Conservation (phyloP, 2,329 filamentous ascomycete genomes). For the Fusarium sororula region DNA sequence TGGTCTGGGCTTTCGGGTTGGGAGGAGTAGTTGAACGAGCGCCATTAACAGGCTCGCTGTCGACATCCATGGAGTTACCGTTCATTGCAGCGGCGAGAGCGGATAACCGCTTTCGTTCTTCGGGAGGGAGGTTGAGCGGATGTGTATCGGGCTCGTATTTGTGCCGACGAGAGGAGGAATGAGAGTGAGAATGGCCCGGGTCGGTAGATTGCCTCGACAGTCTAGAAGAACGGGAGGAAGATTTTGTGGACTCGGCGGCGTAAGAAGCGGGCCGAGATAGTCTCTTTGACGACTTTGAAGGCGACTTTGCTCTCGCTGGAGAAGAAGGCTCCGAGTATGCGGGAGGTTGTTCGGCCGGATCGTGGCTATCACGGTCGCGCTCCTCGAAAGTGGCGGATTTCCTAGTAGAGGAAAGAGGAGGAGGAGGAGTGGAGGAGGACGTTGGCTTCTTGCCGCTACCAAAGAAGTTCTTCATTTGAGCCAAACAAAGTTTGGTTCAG, state of each 20-base stretch:
- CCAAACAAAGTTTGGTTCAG: slow-evolving; percentile 36
- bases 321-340: slow-evolving; percentile 49
- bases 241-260: slow-evolving; percentile 43
- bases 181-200: slow-evolving; percentile 53
- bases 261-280: slow-evolving; percentile 46
- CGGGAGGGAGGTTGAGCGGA: slow-evolving; percentile 88
- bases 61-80: slow-evolving; percentile 78
- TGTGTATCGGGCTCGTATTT: slow-evolving; percentile 77
- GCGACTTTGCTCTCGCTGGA: slow-evolving; percentile 51
- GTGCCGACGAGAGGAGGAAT: slow-evolving; percentile 56
- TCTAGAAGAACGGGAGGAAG: slow-evolving; percentile 54
- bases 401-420: slow-evolving; percentile 46
- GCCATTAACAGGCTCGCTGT: slow-evolving; percentile 68
- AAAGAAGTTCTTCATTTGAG: slow-evolving; percentile 63
- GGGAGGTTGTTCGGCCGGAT: slow-evolving; percentile 46
- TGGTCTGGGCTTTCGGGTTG: slow-evolving; percentile 50
- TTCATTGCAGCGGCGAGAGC: slow-evolving; percentile 69
- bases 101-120: slow-evolving; percentile 83
- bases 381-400: slow-evolving; percentile 52
- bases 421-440: slow-evolving; percentile 24
- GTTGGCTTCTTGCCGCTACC: slow-evolving; percentile 53
- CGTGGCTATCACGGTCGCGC: slow-evolving; percentile 44
- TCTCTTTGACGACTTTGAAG: slow-evolving; percentile 46
- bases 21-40: slow-evolving; percentile 60
- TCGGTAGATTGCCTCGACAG: slow-evolving; percentile 61